Base-by-base conservation (phyloP, 2,329 filamentous ascomycete species). In the Aspergillus hortae region DNA sequence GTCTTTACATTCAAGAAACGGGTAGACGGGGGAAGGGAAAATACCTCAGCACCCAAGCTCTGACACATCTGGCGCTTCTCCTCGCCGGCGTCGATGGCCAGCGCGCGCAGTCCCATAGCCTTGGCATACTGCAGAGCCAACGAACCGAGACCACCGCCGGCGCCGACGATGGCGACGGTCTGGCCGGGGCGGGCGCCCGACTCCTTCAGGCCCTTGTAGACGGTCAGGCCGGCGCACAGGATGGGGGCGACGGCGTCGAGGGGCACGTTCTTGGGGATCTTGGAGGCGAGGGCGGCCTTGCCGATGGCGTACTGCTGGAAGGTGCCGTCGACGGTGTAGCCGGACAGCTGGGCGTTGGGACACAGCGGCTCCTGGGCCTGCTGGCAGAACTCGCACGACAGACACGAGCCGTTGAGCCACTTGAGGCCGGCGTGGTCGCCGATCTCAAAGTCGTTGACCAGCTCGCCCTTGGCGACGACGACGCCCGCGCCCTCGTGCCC, bases 291-390 rank as follows among this genome's bases (percentile, higher is more conserved):
- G 15, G 87, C 84, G 14, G 90, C 91, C 73, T 95, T 95, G 61
- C 86, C 91, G 61, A 96, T 83, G 70, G 83, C 84, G 77, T 95
- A 96, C 78, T 96, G 86, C 78, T 96, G 92, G 82, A 96, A 96
- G 40, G 86, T 86, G 30, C 92, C 92, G 69, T 96, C 89, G 68
- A 96, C 90, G 4, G 90, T 95, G 81, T 95, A 96, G 51, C 92
- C 92, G 1, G 90, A 95, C 38, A 96, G 82, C 33, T 81, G 76
- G 23, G 89, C 84, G 54, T 88, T 77, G 14, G 81, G 72, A 77
- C 92, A 97, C 5, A 96, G 85, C 2, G 90, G 87, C 76, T 96
- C 92, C 62, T 95, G 88, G 44, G 83, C 73, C 61, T 85, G 80
- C 67, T 87, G 85, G 78, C 92, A 96, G 81, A 89, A 95, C 62